Percentiles rank a stretch among this genome's conserved stretches.
phyloP scores from a whole-genome alignment of 495 filamentous ascomycete genomes.

The Tuber aestivum region DNA sequence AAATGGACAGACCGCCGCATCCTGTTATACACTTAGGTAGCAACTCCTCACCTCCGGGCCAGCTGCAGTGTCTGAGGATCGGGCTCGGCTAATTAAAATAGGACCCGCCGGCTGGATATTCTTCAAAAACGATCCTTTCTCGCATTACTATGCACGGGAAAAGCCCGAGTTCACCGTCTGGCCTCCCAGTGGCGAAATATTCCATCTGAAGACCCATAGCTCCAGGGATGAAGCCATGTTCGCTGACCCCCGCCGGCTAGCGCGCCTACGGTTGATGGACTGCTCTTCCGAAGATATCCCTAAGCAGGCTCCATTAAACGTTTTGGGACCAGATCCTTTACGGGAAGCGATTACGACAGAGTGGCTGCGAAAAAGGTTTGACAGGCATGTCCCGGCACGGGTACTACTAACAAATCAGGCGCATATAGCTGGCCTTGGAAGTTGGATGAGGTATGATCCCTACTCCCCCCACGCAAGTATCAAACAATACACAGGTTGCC shows the following conservation, averaged over 20 bases:
- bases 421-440: slow-evolving; percentile 89
- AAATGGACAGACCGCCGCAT: slow-evolving; percentile 61
- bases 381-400: slow-evolving; percentile 75
- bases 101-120: slow-evolving; percentile 68
- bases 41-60: slow-evolving; percentile 44
- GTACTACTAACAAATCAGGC: slow-evolving; percentile 78
- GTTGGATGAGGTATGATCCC: slow-evolving; percentile 74
- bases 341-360: slow-evolving; percentile 64
- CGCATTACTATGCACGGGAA: slow-evolving; percentile 68
- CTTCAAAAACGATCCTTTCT: slow-evolving; percentile 66
- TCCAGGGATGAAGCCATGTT: slow-evolving; percentile 69
- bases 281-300: slow-evolving; percentile 58
- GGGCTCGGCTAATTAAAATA: slow-evolving; percentile 4
- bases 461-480: neutral
- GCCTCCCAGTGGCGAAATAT: slow-evolving; percentile 91
- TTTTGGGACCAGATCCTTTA: slow-evolving; percentile 91
- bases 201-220: slow-evolving; percentile 61
- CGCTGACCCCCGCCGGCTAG: slow-evolving; percentile 71
- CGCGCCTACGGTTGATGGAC: slow-evolving; percentile 72
- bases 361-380: slow-evolving; percentile 65
- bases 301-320: slow-evolving; percentile 60
- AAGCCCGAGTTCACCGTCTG: slow-evolving; percentile 56
- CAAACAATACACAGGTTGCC: slow-evolving; percentile 13
- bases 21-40: slow-evolving; percentile 89
- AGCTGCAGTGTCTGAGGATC: neutral